Evolutionary conservation across 148 eudicot genomes (phyloP), one percentile per base, ranked within the genome.

Genomic region (Rhododendron vialii): DNA sequence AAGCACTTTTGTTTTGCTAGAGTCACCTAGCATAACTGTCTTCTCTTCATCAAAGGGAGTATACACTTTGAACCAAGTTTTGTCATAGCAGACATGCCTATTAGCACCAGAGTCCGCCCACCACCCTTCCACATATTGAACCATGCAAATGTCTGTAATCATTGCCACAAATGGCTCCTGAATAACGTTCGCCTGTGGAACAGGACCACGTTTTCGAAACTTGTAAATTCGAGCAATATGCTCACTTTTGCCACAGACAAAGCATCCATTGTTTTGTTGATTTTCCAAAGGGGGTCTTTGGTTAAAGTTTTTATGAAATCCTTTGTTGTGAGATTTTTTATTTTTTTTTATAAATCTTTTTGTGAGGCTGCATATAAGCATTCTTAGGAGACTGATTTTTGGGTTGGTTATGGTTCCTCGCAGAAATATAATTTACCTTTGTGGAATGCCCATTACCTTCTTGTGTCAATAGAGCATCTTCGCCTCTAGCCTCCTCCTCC

Each of bases 71-170:
- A 85, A 85, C 82, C 73, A n/a, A 69, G 36, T n/a, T 13, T 53
- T 48, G n/a, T 85, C 82, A 85, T 48, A 33, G 63, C 71, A 77
- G 48, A 85, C 48, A 12, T 85, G 69, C 10, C 73, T 35, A 22
- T 18, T 76, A 22, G 82, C 82, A 53, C 86, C 47, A 45, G 51
- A 48, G 51, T 48, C 51, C 11, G 51, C 51, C 51, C 51, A 48
- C 51, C 51, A 48, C 51, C 51, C 82, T 79, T 36, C 87, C 41
- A 8, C 28, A 41, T 10, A 9, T 26, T 14, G 35, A 17, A 79
- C 77, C 24, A 41, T 33, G 57, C 24, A 17, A n/a, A 85, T 55
- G 17, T 85, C 41, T 36, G 77, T 57, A 35, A 85, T 78, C 87
- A 85, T 79, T 2, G 15, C 57, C 24, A 67, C 13, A 69, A 61